phyloP scores from a whole-genome alignment of 2,329 filamentous ascomycete species.

The Scedosporium minutisporum region DNA sequence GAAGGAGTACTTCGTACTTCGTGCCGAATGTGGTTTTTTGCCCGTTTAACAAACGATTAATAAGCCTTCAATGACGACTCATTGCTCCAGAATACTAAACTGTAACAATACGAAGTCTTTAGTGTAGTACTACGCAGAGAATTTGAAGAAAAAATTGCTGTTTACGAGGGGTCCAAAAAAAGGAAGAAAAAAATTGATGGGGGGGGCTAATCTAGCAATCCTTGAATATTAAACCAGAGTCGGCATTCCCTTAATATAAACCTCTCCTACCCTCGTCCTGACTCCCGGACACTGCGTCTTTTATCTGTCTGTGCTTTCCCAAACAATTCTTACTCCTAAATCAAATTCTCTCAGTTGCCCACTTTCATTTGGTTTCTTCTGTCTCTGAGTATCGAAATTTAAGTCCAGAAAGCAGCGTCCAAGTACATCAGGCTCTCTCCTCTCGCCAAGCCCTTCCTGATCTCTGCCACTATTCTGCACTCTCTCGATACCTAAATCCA shows the following conservation, averaged over 20 bases:
- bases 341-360: too few relatives aligned
- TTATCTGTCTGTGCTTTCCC: not conserved
- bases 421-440: too few relatives aligned
- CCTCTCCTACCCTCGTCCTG: not conserved
- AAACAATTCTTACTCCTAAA: too few relatives aligned
- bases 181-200: too few relatives aligned
- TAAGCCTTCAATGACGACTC: not conserved
- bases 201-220: not conserved
- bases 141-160: not conserved
- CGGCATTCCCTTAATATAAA: not conserved
- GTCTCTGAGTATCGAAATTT: too few relatives aligned
- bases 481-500: too few relatives aligned
- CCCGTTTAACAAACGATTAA: not conserved
- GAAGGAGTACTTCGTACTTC: too few relatives aligned
- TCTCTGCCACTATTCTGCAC: too few relatives aligned
- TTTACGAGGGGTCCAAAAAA: too few relatives aligned
- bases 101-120: not conserved
- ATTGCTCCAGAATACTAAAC: not conserved
- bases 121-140: not conserved
- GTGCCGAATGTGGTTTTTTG: not conserved
- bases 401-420: too few relatives aligned
- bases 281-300: slow-evolving; percentile 2
- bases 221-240: not conserved
- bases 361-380: too few relatives aligned
- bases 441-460: too few relatives aligned